Base-by-base conservation (phyloP, 1,284 basidiomycete species). In the Anthracocystis panici-leucophaei region DNA sequence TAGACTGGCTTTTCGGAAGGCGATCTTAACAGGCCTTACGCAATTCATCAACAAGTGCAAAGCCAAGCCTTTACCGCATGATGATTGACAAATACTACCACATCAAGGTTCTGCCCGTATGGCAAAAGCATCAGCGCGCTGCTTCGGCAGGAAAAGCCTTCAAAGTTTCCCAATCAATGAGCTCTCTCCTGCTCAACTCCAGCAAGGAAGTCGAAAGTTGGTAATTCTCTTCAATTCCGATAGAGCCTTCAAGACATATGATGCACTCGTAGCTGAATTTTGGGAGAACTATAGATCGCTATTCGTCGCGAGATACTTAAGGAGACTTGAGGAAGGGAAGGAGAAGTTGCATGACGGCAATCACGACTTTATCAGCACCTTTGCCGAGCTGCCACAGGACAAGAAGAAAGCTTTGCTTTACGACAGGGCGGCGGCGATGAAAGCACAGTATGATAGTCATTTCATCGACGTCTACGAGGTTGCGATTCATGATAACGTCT, bases 61-160 rank as follows among this genome's bases (percentile, higher is more conserved):
- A 63, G 57, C 14, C 66, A 69, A 20, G 38, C 45, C 4, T 69
- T 18, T 69, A 63, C 14, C 61, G 66, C 25, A 69, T 64, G 66
- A 51, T 54, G 51, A 33, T 63, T 12, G 45, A 59, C 5, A 56
- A 42, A 6, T 63, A 59, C 35, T 3, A 12, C 3, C 38, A 31
- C 9, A 7, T 41, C 23, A 60, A 53, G 20, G 14, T 57, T 0
- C 20, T 16, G 10, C 21, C 44, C 16, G 31, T 57, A n/a, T n/a
- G 8, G 23, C 6, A 23, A 21, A 20, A 25, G 12, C 23, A 14
- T 29, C 46, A 27, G 3, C 20, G n/a, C 12, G 21, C 14, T 52
- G 3, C 8, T 38, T 38, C 35, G 14, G 35, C 35, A 3, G 35
- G 35, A 16, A 16, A 38, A 38, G 35, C 35, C 12, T 14, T 38